Conservation (phyloP, 768 basidiomycete genomes). For the Cyclocybe aegerita region DNA sequence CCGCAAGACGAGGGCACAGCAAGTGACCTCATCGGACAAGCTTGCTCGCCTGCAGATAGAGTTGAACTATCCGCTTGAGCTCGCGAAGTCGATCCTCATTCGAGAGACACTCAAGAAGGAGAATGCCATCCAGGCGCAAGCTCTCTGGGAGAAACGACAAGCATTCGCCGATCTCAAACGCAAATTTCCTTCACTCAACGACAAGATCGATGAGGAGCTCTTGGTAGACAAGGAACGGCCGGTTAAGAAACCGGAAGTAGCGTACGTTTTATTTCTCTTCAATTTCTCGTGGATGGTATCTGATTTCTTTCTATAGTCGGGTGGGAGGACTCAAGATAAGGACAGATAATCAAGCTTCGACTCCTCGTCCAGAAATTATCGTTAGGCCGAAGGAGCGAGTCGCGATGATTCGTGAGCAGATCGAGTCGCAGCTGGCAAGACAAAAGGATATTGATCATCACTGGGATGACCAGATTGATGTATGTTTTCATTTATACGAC, state of each 20-base stretch:
- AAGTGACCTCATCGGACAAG: slow-evolving; percentile 87
- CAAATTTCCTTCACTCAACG: slow-evolving; percentile 58
- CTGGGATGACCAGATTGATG: slow-evolving; percentile 89
- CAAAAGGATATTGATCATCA: slow-evolving; percentile 75
- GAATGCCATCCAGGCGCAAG: slow-evolving; percentile 50
- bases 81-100: slow-evolving; percentile 64
- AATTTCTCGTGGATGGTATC: slow-evolving; percentile 6
- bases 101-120: slow-evolving; percentile 82
- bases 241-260: slow-evolving; percentile 53
- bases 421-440: slow-evolving; percentile 58
- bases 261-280: slow-evolving; percentile 19
- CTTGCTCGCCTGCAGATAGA: slow-evolving; percentile 80
- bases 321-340: slow-evolving; percentile 54
- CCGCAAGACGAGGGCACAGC: slow-evolving; percentile 91
- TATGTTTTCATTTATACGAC: slow-evolving; percentile 30
- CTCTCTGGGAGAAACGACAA: slow-evolving; percentile 79
- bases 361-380: slow-evolving; percentile 45
- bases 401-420: slow-evolving; percentile 54
- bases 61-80: slow-evolving; percentile 66
- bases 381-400: slow-evolving; percentile 69
- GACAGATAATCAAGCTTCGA: slow-evolving; percentile 41
- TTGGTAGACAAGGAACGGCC: slow-evolving; percentile 70
- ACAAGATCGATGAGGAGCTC: slow-evolving; percentile 70
- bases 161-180: slow-evolving; percentile 79
- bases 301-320: slow-evolving; percentile 28